These are phyloP conservation scores for Tetrastigma voinierianum DNA, from an alignment of 164 flowering plant genomes.

Conservation along the genomic window DNA sequence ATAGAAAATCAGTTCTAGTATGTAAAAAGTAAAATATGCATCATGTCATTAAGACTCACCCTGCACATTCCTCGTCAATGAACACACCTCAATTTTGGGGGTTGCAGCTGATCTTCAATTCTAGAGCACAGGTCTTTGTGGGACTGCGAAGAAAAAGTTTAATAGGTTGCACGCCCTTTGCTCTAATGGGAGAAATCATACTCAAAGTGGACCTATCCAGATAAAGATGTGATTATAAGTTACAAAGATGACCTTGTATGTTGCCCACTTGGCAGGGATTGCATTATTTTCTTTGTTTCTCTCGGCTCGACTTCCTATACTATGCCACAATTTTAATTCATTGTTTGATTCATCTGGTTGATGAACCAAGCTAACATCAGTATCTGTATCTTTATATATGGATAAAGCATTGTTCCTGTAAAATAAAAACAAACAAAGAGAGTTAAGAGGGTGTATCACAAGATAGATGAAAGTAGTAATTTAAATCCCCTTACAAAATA, in stretches of 20 bases:
- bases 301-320: conserved; percentile 66
- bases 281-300: conserved; percentile 86
- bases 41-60: conserved; percentile 39
- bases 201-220: too few relatives aligned
- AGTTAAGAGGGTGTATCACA: too few relatives aligned
- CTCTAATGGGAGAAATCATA: too few relatives aligned
- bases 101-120: conserved; percentile 36
- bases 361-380: conserved; percentile 18
- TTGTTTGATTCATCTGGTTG: conserved; percentile 35
- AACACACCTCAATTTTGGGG: conserved; percentile 68
- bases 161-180: not conserved
- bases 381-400: conserved; percentile 53
- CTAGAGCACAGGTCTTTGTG: conserved; percentile 46
- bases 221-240: not conserved
- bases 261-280: conserved; percentile 80
- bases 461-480: not conserved
- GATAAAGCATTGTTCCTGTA: conserved; percentile 43
- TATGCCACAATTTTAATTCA: conserved; percentile 48
- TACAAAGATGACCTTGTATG: conserved; percentile 49
- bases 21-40: not conserved
- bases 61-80: conserved; percentile 78
- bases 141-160: conserved; percentile 41
- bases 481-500: too few relatives aligned
- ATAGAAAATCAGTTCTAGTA: not conserved
- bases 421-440: not conserved